Evolutionary conservation across 2,329 filamentous ascomycete species (phyloP), one percentile per base, ranked within the genome.

Genomic region (Ophiocordyceps unilateralis): DNA sequence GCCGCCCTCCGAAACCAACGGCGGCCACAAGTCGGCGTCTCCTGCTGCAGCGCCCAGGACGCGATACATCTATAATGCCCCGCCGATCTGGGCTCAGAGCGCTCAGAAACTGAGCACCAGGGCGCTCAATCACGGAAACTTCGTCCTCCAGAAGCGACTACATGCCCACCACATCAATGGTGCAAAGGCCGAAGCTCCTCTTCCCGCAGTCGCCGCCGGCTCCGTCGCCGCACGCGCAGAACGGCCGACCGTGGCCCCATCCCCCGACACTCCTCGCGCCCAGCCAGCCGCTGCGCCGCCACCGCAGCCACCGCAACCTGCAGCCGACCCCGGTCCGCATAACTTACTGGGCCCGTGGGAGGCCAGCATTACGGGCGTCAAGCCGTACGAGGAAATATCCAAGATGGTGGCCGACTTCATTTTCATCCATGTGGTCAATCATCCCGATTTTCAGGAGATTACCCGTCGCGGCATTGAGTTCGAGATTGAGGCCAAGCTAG

Each of bases 401-500:
- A 81, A 78, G 52, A 59, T 69, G 17, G 70, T 93, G n/a, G 83
- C 81, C 47, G 83, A 93, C 55, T 93, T 87, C 53, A 65, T 95
- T 11, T 93, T 79, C 55, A 58, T 74, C 40, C 69, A 81, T 44
- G 79, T 91, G 17, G 70, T 91, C 7, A 66, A 70, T 42, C 76
- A 78, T 47, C 67, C 72, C n/a, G 76, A 83, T 49, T 68, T 78
- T 32, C 70, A 70, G 26, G 76, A 82, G 50, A 72, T 82, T 19
- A 61, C 66, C 15, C 72, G 72, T 42, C 70, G 74, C 15, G 77
- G 76, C 7, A 80, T 87, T 14, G 74, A 85, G 46, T 78, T 95
- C 43, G 91, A 98, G 61, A 83, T 98, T 43, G 91, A 98, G 63
- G 91, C 87, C 10, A 96, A 96, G 60, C 68, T 96, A 40, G 91